Percentiles rank a stretch among this genome's conserved stretches.
Evolutionary conservation across 2,329 filamentous ascomycete species (phyloP).

Genomic region (Sclerotinia nivalis): DNA sequence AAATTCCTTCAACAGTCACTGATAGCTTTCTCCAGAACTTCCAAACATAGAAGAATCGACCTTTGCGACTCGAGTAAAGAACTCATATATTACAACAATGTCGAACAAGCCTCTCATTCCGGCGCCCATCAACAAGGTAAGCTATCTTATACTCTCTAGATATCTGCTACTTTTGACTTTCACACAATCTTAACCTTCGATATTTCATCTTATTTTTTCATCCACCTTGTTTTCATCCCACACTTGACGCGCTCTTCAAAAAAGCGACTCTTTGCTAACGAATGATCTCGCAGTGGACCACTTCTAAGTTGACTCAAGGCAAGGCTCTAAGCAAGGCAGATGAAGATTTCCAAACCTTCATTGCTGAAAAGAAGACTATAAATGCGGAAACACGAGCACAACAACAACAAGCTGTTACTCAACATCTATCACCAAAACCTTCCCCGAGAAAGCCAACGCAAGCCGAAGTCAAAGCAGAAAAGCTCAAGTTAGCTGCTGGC

Average conservation of each 20-base stretch:
- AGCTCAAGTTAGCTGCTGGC: slow-evolving; percentile 10
- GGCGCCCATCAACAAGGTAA: slow-evolving; percentile 14
- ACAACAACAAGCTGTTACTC: neutral
- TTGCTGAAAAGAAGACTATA: neutral
- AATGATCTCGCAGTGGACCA: slow-evolving; percentile 7
- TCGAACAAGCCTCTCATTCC: slow-evolving; percentile 18
- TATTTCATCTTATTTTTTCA: neutral
- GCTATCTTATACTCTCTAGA: neutral
- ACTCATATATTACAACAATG: neutral
- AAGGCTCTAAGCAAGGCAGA: slow-evolving; percentile 20
- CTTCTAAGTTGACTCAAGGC: neutral
- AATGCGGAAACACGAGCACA: neutral
- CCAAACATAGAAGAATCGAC: neutral
- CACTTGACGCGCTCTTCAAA: neutral
- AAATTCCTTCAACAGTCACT: neutral
- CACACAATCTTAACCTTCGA: neutral
- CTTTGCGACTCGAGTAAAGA: neutral
- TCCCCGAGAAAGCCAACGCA: neutral
- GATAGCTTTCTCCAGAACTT: slow-evolving; percentile 1
- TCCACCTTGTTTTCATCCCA: neutral
- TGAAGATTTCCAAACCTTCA: slow-evolving; percentile 21
- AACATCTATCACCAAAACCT: slow-evolving; percentile 13
- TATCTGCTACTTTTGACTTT: neutral
- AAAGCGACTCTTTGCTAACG: neutral
- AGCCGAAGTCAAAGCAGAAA: neutral